These are phyloP conservation scores for Pleurotus salmoneostramineus DNA, from an alignment of 768 basidiomycete species.

Conservation along the genomic window DNA sequence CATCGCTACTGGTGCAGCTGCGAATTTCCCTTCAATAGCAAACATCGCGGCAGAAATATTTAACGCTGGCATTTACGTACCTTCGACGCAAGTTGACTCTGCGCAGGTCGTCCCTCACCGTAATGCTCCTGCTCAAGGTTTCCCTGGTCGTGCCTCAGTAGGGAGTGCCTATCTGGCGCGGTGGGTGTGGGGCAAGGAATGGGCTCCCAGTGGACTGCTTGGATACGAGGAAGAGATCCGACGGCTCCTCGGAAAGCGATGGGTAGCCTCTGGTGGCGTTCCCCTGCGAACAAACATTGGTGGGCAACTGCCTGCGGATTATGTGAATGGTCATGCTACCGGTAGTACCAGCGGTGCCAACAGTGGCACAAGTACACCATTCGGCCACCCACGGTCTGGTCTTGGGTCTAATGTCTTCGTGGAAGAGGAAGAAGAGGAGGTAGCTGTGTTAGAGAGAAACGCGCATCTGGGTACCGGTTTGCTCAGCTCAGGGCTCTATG, in stretches of 20 bases:
- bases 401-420: slow-evolving; percentile 45
- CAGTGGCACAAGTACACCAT: slow-evolving; percentile 70
- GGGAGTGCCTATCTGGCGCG: slow-evolving; percentile 78
- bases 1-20: slow-evolving; percentile 73
- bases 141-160: slow-evolving; percentile 64
- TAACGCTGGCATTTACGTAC: slow-evolving; percentile 76
- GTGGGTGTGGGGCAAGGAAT: slow-evolving; percentile 81
- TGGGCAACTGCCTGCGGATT: slow-evolving; percentile 14
- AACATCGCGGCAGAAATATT: slow-evolving; percentile 81
- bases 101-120: slow-evolving; percentile 70
- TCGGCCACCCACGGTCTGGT: slow-evolving; percentile 48
- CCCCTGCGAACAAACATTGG: slow-evolving; percentile 61
- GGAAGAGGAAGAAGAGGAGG: slow-evolving; percentile 78
- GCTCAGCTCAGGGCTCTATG: slow-evolving; percentile 18
- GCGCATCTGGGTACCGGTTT: slow-evolving; percentile 12
- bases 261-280: slow-evolving; percentile 61
- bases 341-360: slow-evolving; percentile 46
- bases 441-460: slow-evolving; percentile 50
- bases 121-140: slow-evolving; percentile 68
- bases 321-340: slow-evolving; percentile 10
- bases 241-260: slow-evolving; percentile 67
- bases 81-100: slow-evolving; percentile 71
- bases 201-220: slow-evolving; percentile 43
- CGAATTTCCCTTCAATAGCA: slow-evolving; percentile 80
- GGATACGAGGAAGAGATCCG: slow-evolving; percentile 81